Base-by-base conservation (phyloP, 139 green algal species). In the Mychonastes homosphaera region DNA sequence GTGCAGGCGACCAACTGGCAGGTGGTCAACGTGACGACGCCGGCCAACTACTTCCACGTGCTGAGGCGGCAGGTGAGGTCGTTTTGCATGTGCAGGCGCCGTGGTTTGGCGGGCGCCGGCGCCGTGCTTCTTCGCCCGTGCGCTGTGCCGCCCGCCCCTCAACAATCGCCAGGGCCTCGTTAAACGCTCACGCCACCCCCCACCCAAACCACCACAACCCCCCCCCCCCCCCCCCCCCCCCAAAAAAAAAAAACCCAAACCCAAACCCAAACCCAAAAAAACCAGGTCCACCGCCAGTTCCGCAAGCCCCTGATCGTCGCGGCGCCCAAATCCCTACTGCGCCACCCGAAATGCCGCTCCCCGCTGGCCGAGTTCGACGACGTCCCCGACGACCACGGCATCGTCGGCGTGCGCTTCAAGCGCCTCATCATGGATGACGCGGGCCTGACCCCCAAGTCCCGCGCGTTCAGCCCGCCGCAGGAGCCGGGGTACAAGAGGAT, bases 21-120 rank as follows among this genome's bases (percentile, higher is more conserved):
- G 72, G 57, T 98, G 0, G 80, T 88, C 53, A 98, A 98, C 79
- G 79, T 78, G 63, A 96, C 92, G 33, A 98, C 92, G 15, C 92
- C 92, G 3, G 91, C 87, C 51, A 98, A 98, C 74, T 98, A 98
- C 81, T 98, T 96, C 85, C 89, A 97, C 53, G 73, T 95, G 32
- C 81, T 98, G 43, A 73, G 91, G n/a, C 71, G 85, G 27, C 85
- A 91, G 78, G 77, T 88, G 56, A 26, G 67, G 36, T n/a, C n/a
- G n/a, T n/a, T n/a, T n/a, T n/a, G n/a, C n/a, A n/a, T 44, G 38
- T n/a, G 38, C 38, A 44, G 38, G 13, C 38, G 12, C 38, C 38
- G 13, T n/a, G n/a, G n/a, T n/a, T n/a, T n/a, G n/a, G n/a, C n/a
- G n/a, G n/a, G n/a, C n/a, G n/a, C n/a, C n/a, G n/a, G n/a, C n/a